phyloP scores from a whole-genome alignment of 192 early-diverging fungal species.

The Haplosporangium gracile region DNA sequence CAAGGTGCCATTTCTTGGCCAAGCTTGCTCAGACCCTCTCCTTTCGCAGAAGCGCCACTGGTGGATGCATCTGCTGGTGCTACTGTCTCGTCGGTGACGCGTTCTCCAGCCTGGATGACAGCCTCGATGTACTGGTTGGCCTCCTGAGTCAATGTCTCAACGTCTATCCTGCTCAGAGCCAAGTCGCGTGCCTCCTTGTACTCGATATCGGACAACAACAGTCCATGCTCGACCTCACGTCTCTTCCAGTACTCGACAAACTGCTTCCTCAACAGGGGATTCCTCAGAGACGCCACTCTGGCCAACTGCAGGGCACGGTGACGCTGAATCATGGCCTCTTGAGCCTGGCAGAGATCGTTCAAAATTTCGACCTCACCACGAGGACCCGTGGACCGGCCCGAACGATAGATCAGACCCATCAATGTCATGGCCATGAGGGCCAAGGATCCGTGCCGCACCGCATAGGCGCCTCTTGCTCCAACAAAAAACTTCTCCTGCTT shows the following conservation, averaged over 20 bases:
- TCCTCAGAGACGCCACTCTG: slow-evolving; percentile 34
- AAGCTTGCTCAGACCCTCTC: slow-evolving; percentile 14
- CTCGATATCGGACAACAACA: slow-evolving; percentile 29
- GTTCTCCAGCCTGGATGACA: slow-evolving; percentile 36
- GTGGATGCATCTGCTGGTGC: background rate
- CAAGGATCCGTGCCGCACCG: slow-evolving; percentile 28
- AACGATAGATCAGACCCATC: slow-evolving; percentile 21
- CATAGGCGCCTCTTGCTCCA: slow-evolving; percentile 22
- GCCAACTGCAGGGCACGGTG: slow-evolving; percentile 49
- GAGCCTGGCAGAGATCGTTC: slow-evolving; percentile 46
- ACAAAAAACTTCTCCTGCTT: slow-evolving; percentile 13
- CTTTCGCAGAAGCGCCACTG: background rate
- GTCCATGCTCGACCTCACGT: slow-evolving; percentile 48
- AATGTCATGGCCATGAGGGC: slow-evolving; percentile 31
- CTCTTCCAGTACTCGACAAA: slow-evolving; percentile 56
- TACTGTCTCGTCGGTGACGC: background rate
- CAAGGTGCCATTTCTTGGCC: slow-evolving; percentile 16
- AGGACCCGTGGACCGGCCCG: slow-evolving; percentile 2
- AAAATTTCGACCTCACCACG: slow-evolving; percentile 43
- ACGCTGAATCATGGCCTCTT: slow-evolving; percentile 48
- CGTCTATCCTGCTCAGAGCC: slow-evolving; percentile 50
- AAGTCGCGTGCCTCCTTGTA: slow-evolving; percentile 52
- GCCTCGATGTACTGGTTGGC: slow-evolving; percentile 41
- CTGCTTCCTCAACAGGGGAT: slow-evolving; percentile 43
- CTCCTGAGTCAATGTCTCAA: slow-evolving; percentile 35